Evolutionary conservation across 73 alveolate species (phyloP).

Genomic region (Tetrahymena elliotti): DNA sequence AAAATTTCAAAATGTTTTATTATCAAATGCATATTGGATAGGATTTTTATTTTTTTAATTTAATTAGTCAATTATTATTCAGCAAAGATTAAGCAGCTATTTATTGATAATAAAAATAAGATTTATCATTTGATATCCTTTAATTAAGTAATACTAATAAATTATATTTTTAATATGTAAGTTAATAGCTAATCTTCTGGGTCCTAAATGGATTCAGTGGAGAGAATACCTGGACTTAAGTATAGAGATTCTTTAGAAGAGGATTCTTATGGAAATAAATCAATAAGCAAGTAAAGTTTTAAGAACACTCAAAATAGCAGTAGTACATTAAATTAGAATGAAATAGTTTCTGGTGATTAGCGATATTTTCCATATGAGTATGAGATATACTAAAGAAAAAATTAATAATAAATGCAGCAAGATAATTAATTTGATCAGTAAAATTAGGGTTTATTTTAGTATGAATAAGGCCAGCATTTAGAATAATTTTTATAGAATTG

Average conservation of each 20-base stretch:
- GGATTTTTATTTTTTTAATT: too few species aligned
- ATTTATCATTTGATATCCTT: background rate
- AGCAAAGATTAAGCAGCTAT: background rate
- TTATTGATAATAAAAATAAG: background rate
- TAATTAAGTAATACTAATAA: background rate
- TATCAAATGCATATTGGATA: background rate
- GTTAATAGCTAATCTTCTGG: background rate
- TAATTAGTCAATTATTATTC: background rate
- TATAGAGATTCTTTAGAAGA: background rate
- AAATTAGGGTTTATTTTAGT: background rate
- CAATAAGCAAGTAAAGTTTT: background rate
- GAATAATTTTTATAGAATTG: background rate
- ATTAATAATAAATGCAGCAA: background rate
- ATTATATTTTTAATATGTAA: background rate
- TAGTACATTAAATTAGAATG: background rate
- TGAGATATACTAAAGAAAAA: background rate
- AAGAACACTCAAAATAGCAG: background rate
- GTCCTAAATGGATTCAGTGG: background rate
- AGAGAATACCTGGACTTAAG: background rate
- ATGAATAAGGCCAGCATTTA: background rate
- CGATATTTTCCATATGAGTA: background rate
- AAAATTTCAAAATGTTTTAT: too few species aligned
- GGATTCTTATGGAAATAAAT: background rate
- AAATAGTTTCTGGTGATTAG: background rate
- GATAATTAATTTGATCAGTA: background rate